Evolutionary conservation across 371 early-diverging fungal species (phyloP), one percentile per base, ranked within the genome.

Genomic region (Vittaforma corneae): DNA sequence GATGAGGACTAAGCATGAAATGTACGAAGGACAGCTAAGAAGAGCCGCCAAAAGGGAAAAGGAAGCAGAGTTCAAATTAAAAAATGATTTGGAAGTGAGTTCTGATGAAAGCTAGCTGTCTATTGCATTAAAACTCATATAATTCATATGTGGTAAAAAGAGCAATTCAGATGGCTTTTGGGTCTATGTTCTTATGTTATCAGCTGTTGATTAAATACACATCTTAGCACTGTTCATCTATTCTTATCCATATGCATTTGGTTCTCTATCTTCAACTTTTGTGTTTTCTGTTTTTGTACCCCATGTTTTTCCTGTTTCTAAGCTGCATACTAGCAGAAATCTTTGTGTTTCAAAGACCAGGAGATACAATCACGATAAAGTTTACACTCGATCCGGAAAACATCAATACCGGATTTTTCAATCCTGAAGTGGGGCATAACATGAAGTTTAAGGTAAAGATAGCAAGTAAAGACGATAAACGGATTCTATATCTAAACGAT

Each of bases 21-120:
- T 72, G 24, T 35, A 72, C 34, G 54, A 80, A 57, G 77, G 75
- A 35, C 24, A 53, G 22, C 40, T 61, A 42, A 69, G 75, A 55
- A 72, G 66, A 65, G 65, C 73, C 38, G 58, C 38, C n/a, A 54
- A 38, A 2, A 51, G 55, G 54, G 40, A 70, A 30, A 28, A 54
- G 20, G 26, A 50, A 20, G 53, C 47, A 65, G 32, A 53, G 14
- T 9, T 20, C 9, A 48, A 9, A 26, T 18, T 6, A 5, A 20
- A 51, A 11, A 24, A 28, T 51, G 24, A 51, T 28, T n/a, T n/a
- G n/a, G n/a, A n/a, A n/a, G n/a, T n/a, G n/a, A n/a, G n/a, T n/a
- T n/a, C n/a, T n/a, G n/a, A n/a, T n/a, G n/a, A n/a, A n/a, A n/a
- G n/a, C n/a, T n/a, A n/a, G n/a, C n/a, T n/a, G n/a, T n/a, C n/a